Evolutionary conservation across 805 yeast species (phyloP).

Genomic region (Saccharomycopsis oosterbeekiorum): DNA sequence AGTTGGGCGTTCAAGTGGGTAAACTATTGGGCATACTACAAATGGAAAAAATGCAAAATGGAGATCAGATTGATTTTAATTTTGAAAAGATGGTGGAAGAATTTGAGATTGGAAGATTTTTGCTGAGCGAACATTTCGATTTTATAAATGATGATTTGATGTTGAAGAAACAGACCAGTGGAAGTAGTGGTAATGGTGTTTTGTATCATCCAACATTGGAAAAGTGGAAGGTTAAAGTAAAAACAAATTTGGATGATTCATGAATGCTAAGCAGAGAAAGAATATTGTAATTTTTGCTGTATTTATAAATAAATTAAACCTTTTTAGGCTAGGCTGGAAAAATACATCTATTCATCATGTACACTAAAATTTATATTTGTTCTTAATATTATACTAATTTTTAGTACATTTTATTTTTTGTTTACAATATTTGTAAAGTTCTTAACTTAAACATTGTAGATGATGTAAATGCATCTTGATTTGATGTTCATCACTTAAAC

Average conservation of each 20-base stretch:
- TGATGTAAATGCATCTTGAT: no score
- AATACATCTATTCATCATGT: no score
- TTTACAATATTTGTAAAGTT: background rate
- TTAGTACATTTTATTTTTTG: no score
- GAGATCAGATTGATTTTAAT: background rate
- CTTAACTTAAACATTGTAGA: background rate
- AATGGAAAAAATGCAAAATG: background rate
- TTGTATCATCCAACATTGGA: constrained; percentile 2
- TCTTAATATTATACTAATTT: no score
- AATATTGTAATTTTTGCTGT: no score
- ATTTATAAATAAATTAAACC: no score
- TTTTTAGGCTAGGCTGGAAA: no score
- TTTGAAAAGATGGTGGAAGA: background rate
- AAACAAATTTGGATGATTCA: background rate
- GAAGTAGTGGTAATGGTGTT: background rate
- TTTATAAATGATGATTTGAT: background rate
- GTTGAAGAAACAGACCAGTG: background rate
- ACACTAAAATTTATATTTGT: no score
- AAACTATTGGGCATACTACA: constrained; percentile 4
- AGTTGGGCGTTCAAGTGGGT: constrained; percentile 13
- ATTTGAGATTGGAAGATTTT: constrained; percentile 1
- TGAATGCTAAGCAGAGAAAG: no score
- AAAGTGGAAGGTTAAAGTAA: constrained; percentile 3
- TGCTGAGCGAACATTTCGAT: constrained; percentile 8
- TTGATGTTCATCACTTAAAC: no score